Evolutionary conservation across 495 filamentous ascomycete genomes (phyloP).

Genomic region (Aspergillus sclerotiicarbonarius): DNA sequence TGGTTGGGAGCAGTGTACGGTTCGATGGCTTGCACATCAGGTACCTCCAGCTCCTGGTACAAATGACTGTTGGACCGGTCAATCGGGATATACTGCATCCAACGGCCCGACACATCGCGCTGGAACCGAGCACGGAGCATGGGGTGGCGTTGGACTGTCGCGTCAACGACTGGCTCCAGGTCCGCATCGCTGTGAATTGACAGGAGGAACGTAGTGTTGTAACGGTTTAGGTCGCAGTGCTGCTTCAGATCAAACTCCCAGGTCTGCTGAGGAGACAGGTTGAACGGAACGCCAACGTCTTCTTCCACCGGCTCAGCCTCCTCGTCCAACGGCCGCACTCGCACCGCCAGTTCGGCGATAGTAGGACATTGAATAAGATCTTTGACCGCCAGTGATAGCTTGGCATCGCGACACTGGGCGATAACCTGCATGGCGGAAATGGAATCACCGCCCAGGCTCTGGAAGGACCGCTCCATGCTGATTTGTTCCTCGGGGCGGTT

Average conservation of each 20-base stretch:
- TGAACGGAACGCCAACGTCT: not conserved
- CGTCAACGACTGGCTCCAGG: not conserved
- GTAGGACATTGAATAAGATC: not conserved
- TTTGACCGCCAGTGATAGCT: not conserved
- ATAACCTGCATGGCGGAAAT: conserved; percentile 18
- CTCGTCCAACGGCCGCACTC: not conserved
- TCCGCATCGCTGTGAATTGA: not conserved
- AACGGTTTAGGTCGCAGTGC: not conserved
- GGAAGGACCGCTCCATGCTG: conserved; percentile 53
- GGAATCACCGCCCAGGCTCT: conserved; percentile 16
- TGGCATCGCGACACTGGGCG: not conserved
- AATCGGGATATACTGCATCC: not conserved
- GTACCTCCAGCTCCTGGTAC: not conserved
- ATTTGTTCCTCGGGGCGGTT: conserved; percentile 29
- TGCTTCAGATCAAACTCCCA: not conserved
- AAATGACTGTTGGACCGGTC: not conserved
- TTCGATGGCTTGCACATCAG: not conserved
- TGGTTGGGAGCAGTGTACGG: not conserved
- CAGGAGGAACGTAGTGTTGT: not conserved
- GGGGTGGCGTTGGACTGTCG: not conserved
- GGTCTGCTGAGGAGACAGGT: not conserved
- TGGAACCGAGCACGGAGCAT: not conserved
- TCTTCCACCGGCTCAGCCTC: not conserved
- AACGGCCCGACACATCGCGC: not conserved
- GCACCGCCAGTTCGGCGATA: not conserved